Percentiles rank a stretch among this genome's conserved stretches.
Conservation (phyloP, 139 green algal species). For the Spirogloea muscicola region DNA sequence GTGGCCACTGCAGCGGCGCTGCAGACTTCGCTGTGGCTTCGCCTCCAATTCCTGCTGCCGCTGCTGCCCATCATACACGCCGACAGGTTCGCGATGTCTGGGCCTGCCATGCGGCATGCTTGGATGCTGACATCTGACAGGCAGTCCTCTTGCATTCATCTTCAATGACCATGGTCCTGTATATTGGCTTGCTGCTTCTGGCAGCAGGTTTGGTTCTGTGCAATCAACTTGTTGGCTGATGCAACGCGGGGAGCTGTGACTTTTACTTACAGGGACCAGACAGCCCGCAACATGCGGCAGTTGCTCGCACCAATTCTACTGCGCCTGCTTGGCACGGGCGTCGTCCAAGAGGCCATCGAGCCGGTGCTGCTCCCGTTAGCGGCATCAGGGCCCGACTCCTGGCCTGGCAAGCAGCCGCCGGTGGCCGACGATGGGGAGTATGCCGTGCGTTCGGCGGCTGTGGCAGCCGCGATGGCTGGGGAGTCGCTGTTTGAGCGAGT, state of each 20-base stretch:
- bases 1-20: constrained; percentile 18
- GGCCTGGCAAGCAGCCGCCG: neutral
- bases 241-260: too few relatives aligned
- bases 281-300: constrained; percentile 18
- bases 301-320: constrained; percentile 25
- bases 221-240: too few relatives aligned
- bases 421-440: neutral
- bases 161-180: too few relatives aligned
- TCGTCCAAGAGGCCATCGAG: constrained; percentile 17
- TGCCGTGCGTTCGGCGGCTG: constrained; percentile 17
- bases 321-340: constrained; percentile 13
- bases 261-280: constrained; percentile 20
- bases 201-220: too few relatives aligned
- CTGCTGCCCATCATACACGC: constrained; percentile 26
- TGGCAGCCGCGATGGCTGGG: constrained; percentile 27
- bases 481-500: constrained; percentile 56
- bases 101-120: too few relatives aligned
- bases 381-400: too few relatives aligned
- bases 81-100: too few relatives aligned
- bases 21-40: constrained; percentile 36
- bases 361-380: neutral
- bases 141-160: too few relatives aligned
- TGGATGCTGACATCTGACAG: too few relatives aligned
- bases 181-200: too few relatives aligned
- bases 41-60: constrained; percentile 33